Base-by-base conservation (phyloP, 805 yeast genomes). In the Teunomyces stri region DNA sequence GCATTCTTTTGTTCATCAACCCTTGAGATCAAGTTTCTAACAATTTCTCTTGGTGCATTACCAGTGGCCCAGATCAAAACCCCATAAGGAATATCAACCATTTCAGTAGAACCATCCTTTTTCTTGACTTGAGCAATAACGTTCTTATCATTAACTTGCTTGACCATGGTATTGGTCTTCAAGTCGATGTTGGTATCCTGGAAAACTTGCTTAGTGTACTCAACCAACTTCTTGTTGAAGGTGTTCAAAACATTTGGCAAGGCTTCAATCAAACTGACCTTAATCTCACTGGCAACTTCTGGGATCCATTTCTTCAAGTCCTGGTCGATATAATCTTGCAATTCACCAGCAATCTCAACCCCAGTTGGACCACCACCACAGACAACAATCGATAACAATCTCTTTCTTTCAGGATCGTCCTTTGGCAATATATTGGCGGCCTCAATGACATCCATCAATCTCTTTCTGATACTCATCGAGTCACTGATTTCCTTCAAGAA, bases 331-430 rank as follows among this genome's bases (percentile, higher is more conserved):
- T 88, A 92, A 70, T 91, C 98, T 72, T 87, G 95, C 59, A 91
- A 74, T 72, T 92, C 97, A 62, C 96, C 98, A 56, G 97, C 97
- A 60, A 90, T 87, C 73, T 90, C 97, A 52, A 91, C 97, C 74
- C 98, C 98, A 38, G 98, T 91, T 65, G 98, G 97, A 54, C 98
- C 98, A 70, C 97, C 98, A 61, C 98, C 98, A 57, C 94, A 95
- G 52, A 92, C 96, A 52, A 92, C 92, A 59, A 90, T 84, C 52
- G 85, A 86, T 65, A 91, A 79, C 59, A 92, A 78, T 67, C 96
- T 82, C 70, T 82, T 80, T 70, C 97, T 82, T 66, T 88, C 96
- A 16, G 84, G 83, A 56, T 82, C 88, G 46, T 74, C 84, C 57
- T 79, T 79, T 48, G 94, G 88, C 57, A 90, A 79, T 54, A 85